Evolutionary conservation across 768 basidiomycete genomes (phyloP), one percentile per base, ranked within the genome.

Genomic region (Collybia sordida): DNA sequence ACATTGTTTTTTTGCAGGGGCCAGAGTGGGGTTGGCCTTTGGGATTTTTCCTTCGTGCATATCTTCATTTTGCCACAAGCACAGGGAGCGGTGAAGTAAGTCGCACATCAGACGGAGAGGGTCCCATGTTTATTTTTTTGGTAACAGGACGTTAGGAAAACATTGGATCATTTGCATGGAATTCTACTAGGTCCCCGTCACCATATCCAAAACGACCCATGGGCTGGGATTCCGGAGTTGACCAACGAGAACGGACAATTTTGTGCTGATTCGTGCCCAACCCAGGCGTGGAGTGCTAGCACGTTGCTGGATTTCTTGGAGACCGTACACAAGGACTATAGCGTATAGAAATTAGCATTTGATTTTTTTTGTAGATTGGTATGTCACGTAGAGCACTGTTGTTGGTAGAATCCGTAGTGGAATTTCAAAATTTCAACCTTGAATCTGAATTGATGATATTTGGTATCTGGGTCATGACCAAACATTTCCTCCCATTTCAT

Each of bases 271-370:
- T 93, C 93, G 40, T 98, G 96, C 64, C 74, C 79, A 40, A 94
- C 97, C 22, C 97, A 98, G 64, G 97, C 96, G 3, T 98, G 96
- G 97, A 93, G 91, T 61, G 83, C 92, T 40, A 93, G 91, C 66
- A 96, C 93, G 19, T 67, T 98, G 55, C 73, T 98, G 22, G 95
- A 97, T 71, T 90, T 95, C 65, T 67, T 97, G 44, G 84, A 93
- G 58, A 80, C 77, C 42, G 90, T 89, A 47, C 81, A 89, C 59
- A 70, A 72, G 49, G 42, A 63, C 28, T 46, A 51, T 34, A 42
- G 24, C 4, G 19, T 36, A 19, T 14, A 35, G 24, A 25, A 2
- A 24, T 21, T 24, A 19, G 8, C 5, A 19, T 12, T 41, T 6
- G 18, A 4, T 21, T 19, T 12, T 3, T 31, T 12, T 31, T 11